Evolutionary conservation across 768 basidiomycete species (phyloP), one percentile per base, ranked within the genome.

Genomic region (Gloeostereum incarnatum): DNA sequence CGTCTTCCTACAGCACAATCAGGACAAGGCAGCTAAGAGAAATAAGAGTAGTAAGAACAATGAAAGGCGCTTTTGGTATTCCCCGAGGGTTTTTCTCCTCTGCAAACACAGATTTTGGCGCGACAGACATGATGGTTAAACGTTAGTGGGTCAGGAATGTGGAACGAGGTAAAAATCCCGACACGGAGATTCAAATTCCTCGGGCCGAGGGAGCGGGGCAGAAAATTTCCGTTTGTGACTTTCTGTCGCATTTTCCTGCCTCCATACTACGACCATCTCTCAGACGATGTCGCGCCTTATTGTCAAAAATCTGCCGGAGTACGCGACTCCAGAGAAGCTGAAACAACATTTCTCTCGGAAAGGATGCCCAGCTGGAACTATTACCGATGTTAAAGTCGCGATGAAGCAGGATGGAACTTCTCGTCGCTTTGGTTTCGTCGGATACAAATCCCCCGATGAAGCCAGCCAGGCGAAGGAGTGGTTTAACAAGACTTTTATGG

Each of bases 11-110:
- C 2, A 31, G 17, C 35, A 26, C 22, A 36, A 21, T 35, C 29
- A 20, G 24, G 21, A 23, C 13, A 22, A 16, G 27, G 49, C 27
- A 56, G 35, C 22, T 19, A 10, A 18, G 18, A 27, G 4, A 5
- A 8, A 4, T 4, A 31, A 6, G 4, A 3, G 21, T 19, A n/a
- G 38, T n/a, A 70, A 81, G 47, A 46, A 94, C 93, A 38, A 98
- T 82, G 53, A 99, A 99, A 0, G 89, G 88, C 3, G 94, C 93
- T 59, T 84, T 82, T 17, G 94, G 94, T 36, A 98, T 98, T 4
- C 94, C 94, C 37, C 94, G 68, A 0, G 91, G 81, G 47, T 34
- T 34, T 34, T 34, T 34, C n/a, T n/a, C n/a, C n/a, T n/a, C n/a
- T n/a, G n/a, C n/a, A n/a, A n/a, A n/a, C n/a, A n/a, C n/a, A n/a